A percentile compares a stretch with the other conserved stretches of the same genome.
These are phyloP conservation scores for Syncephalastrum contaminatum DNA, from an alignment of 371 early-diverging fungal genomes.

Conservation along the genomic window DNA sequence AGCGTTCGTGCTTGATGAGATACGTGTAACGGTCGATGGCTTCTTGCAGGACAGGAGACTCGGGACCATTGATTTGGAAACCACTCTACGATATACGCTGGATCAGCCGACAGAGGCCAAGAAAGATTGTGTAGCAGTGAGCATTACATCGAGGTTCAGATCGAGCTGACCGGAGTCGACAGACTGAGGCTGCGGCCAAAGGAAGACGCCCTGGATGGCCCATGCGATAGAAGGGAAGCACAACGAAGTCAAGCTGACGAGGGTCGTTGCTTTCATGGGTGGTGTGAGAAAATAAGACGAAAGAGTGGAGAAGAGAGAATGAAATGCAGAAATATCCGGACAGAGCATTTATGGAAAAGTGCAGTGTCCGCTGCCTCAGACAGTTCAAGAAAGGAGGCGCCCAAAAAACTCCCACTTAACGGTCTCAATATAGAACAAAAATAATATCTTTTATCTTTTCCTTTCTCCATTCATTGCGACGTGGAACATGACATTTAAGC, in stretches of 20 bases:
- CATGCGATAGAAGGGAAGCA: slow-evolving; percentile 10
- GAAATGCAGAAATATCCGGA: slow-evolving; percentile 2
- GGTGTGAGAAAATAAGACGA: neutral
- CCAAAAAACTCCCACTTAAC: neutral
- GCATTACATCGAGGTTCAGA: slow-evolving; percentile 22
- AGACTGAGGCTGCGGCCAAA: slow-evolving; percentile 35
- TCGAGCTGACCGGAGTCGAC: slow-evolving; percentile 25
- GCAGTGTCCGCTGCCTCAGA: too few relatives aligned
- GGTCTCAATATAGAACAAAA: neutral
- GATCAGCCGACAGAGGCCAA: neutral
- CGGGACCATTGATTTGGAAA: slow-evolving; percentile 28
- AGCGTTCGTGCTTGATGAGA: slow-evolving; percentile 32
- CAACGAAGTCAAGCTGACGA: too few relatives aligned
- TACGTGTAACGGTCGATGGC: slow-evolving; percentile 38
- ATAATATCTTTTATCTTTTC: neutral
- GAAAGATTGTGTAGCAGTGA: slow-evolving; percentile 8
- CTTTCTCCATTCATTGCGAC: neutral
- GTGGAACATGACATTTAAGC: slow-evolving; percentile 6
- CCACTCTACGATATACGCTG: slow-evolving; percentile 6
- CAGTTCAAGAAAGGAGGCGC: too few relatives aligned
- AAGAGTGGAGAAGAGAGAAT: neutral
- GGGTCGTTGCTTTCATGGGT: neutral
- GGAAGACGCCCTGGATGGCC: slow-evolving; percentile 14
- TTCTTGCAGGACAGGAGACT: slow-evolving; percentile 17
- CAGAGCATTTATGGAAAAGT: too few relatives aligned